Base-by-base conservation (phyloP, 2,329 filamentous ascomycete genomes). In the Plenodomus lindquistii region DNA sequence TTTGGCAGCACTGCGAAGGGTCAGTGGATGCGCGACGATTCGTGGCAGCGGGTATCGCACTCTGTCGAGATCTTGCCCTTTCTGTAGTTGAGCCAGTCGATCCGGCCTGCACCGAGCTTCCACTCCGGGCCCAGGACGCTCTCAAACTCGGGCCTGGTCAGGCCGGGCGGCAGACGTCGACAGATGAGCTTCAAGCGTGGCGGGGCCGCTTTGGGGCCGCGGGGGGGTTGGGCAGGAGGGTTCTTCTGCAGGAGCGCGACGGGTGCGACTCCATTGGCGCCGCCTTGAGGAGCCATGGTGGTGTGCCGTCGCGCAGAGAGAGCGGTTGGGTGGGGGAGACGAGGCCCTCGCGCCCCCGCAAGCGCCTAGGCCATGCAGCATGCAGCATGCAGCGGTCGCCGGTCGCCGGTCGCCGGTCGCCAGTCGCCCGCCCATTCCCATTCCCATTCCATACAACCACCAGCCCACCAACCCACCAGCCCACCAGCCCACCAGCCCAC, bases 151-250 rank as follows among this genome's bases (percentile, higher is more conserved):
- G 80, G 73, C 64, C 89, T 83, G 0, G 89, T 95, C 70, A 99
- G 79, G 8, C 88, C 90, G 1, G 94, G 92, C 9, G 94, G 90
- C 3, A 99, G 81, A 48, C 93, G 84, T 43, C 95, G 85, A 45
- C 97, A 80, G 19, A 95, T 80, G 11, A 96, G 81, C 77, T 97
- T 97, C 65, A 95, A 82, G 50, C 89, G 88, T 47, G 85, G 81
- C 16, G 79, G 72, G 58, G 81, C 80, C 24, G 67, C 60, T 40
- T 70, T 72, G 48, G 69, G 66, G 15, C 67, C 67, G 42, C 67
- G 69, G 47, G 69, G 55, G 2, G 65, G 44, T 16, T 67, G 63
- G 10, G 58, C 44, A 39, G 65, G 59, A 29, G 62, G 20, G 45
- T 65, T 71, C 54, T 72, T 72, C 51, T 74, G 70, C 38, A 73